Base-by-base conservation (phyloP, 768 basidiomycete genomes). In the Psilocybe subaeruginosa region DNA sequence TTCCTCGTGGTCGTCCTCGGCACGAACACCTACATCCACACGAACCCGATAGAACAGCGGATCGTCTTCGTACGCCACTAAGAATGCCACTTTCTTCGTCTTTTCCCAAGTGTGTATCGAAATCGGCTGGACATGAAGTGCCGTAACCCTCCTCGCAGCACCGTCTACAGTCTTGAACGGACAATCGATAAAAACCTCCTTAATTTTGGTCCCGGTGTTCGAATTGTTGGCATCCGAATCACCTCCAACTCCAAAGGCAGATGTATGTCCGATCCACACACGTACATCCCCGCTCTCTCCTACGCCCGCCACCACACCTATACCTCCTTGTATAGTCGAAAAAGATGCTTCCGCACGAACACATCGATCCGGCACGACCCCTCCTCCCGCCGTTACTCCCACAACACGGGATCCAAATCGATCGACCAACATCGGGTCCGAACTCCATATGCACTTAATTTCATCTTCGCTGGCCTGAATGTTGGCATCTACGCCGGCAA, bases 371-470 rank as follows among this genome's bases (percentile, higher is more conserved):
- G 77, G 73, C 1, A 81, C 65, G 12, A 79, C n/a, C 14, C 61
- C 56, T 41, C 37, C 23, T 17, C 56, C 51, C 35, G 31, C 6
- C 30, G 31, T 17, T 33, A 43, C 8, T 43, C 41, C 41, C 2
- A 8, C 8, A n/a, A 43, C 41, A 43, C 8, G 41, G 14, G 59
- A 30, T 56, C 53, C 54, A 37, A 48, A 47, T 70, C 9, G 71
- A 70, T 33, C 68, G 41, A 43, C 63, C 1, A 62, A 58, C 16
- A 76, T 76, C 23, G 56, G 52, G 6, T 78, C 73, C 17, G 87
- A 90, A 1, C 85, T 82, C 91, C 91, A 93, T 19, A 88, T 54
- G 60, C 87, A 88, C n/a, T 85, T 71, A 3, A 74, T 74, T 64
- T 78, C 73, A 58, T 88, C 81, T 43, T 56, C 16, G 14, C 43